Evolutionary conservation across 306 rosid species (phyloP).

Genomic region (Potentilla sterilis): DNA sequence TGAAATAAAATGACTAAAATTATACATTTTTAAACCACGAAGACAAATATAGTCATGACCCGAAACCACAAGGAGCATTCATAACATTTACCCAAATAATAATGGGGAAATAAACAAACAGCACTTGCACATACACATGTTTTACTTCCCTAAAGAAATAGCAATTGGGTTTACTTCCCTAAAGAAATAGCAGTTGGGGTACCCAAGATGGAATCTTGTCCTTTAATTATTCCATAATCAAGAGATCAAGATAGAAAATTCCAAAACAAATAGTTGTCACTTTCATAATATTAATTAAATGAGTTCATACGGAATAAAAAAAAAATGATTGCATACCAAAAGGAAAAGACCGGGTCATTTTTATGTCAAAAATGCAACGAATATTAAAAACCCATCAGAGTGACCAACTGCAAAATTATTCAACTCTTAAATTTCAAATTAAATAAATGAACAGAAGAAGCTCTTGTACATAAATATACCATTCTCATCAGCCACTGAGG

Average conservation of each 20-base stretch:
- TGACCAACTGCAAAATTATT: neutral
- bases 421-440: neutral
- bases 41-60: too few relatives aligned
- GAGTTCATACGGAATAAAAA: neutral
- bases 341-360: neutral
- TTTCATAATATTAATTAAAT: neutral
- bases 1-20: too few relatives aligned
- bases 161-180: neutral
- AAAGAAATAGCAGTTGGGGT: neutral
- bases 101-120: too few relatives aligned
- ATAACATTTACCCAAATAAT: too few relatives aligned
- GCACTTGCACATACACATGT: neutral
- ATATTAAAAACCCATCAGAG: neutral
- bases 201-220: conserved; percentile 21
- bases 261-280: neutral
- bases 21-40: too few relatives aligned
- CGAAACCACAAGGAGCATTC: too few relatives aligned
- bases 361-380: neutral
- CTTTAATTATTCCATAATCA: conserved; percentile 14
- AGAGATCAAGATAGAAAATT: conserved; percentile 9
- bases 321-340: neutral
- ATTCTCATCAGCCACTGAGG: neutral
- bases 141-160: neutral
- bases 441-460: neutral
- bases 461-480: neutral